Conservation (phyloP, 2,329 filamentous ascomycete genomes). For the Neurospora crassa region DNA sequence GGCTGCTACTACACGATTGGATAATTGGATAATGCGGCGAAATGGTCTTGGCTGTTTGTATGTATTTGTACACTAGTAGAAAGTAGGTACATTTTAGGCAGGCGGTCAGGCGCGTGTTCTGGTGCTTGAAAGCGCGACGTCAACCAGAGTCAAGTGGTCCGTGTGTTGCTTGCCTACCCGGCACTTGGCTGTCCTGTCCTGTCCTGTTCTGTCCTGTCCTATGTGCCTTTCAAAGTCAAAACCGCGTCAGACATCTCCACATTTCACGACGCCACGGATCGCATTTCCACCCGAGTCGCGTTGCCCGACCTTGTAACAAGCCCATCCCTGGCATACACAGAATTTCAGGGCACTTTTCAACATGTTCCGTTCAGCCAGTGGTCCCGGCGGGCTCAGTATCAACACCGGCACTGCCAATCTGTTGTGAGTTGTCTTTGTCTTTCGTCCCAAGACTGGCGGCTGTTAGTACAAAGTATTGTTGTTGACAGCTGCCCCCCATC, state of each 20-base stretch:
- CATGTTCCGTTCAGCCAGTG: conserved; percentile 42
- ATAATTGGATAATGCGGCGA: conserved; percentile 2
- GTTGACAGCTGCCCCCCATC: conserved; percentile 5
- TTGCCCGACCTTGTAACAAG: background rate
- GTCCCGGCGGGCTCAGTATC: conserved; percentile 51
- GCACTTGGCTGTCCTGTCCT: background rate
- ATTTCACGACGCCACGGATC: background rate
- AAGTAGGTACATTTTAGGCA: conserved; percentile 8
- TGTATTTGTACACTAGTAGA: no score
- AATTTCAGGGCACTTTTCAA: background rate
- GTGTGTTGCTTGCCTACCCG: background rate
- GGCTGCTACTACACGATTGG: background rate
- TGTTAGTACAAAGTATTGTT: no score
- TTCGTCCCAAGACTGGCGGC: background rate
- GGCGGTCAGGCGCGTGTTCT: conserved; percentile 15
- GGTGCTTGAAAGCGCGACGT: conserved; percentile 3
- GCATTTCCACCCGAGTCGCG: background rate
- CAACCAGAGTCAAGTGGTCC: background rate
- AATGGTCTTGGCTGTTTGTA: background rate
- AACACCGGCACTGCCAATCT: conserved; percentile 53
- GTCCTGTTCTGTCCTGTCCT: background rate
- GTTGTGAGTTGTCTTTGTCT: conserved; percentile 29
- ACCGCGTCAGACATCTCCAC: background rate
- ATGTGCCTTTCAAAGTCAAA: background rate
- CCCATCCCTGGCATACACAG: background rate